These are phyloP conservation scores for Trypanosoma caninum DNA, from an alignment of 208 protist species.

Conservation along the genomic window DNA sequence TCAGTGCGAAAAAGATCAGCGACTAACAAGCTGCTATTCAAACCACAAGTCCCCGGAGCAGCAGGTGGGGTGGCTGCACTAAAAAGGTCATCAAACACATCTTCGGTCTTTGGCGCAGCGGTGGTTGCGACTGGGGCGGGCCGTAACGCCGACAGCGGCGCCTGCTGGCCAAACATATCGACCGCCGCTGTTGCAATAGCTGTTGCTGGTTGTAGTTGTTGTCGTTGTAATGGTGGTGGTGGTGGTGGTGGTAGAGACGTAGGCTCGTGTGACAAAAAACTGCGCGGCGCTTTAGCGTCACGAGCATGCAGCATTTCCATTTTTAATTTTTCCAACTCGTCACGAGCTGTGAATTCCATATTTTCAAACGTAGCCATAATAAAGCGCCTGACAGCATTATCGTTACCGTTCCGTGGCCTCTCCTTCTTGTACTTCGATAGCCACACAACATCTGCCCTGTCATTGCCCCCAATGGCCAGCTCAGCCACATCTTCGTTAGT, in stretches of 20 bases:
- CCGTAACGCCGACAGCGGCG: neutral
- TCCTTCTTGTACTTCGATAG: conserved; percentile 36
- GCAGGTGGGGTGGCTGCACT: conserved; percentile 25
- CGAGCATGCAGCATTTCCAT: conserved; percentile 24
- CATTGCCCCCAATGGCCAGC: conserved; percentile 60
- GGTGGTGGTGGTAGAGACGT: neutral
- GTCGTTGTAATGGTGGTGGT: conserved; percentile 1
- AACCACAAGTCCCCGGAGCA: neutral
- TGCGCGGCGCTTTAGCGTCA: neutral
- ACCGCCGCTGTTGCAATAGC: neutral
- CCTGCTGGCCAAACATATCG: conserved; percentile 5
- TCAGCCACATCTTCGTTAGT: conserved; percentile 58
- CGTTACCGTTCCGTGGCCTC: conserved; percentile 40
- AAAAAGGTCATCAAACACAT: conserved; percentile 54
- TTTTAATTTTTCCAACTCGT: conserved; percentile 34
- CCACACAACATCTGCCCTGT: conserved; percentile 56
- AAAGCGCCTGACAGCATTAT: conserved; percentile 30
- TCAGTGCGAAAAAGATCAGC: too few species aligned
- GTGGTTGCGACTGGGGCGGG: neutral
- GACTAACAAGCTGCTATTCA: too few species aligned
- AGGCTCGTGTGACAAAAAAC: neutral
- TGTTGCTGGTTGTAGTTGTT: neutral
- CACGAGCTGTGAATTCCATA: conserved; percentile 31
- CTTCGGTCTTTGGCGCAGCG: conserved; percentile 9
- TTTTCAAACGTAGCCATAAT: conserved; percentile 48